These are phyloP conservation scores for Colletotrichum australisinense DNA, from an alignment of 2,329 filamentous ascomycete species.

Conservation along the genomic window DNA sequence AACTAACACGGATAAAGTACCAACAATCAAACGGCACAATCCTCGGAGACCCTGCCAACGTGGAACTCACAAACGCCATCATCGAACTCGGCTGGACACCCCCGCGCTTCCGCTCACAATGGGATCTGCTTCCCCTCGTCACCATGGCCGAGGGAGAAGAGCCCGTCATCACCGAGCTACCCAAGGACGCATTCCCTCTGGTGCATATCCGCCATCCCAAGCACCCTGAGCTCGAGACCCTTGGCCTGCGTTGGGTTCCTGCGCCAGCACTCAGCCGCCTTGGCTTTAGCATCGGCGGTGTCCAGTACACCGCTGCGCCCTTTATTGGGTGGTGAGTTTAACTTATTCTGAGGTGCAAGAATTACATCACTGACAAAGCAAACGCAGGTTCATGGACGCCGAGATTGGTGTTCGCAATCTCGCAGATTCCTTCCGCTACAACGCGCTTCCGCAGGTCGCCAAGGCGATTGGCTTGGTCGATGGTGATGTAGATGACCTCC, in stretches of 20 bases:
- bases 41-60: constrained; percentile 29
- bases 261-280: constrained; percentile 32
- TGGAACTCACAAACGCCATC: constrained; percentile 33
- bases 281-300: constrained; percentile 33
- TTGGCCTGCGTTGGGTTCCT: constrained; percentile 34
- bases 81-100: constrained; percentile 33
- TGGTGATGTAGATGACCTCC: constrained; percentile 26
- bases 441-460: constrained; percentile 29
- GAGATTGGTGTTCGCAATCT: constrained; percentile 32
- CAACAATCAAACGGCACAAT: constrained; percentile 29
- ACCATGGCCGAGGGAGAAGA: constrained; percentile 33
- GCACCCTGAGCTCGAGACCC: constrained; percentile 27
- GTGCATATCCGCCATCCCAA: constrained; percentile 33
- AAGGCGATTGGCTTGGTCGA: constrained; percentile 29
- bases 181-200: constrained; percentile 28
- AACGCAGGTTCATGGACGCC: constrained; percentile 32
- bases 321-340: constrained; percentile 26
- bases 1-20: constrained; percentile 12
- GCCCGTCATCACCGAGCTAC: constrained; percentile 32
- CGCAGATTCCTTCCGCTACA: constrained; percentile 32
- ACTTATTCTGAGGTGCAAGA: not conserved
- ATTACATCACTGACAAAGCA: not conserved
- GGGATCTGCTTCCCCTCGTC: constrained; percentile 30
- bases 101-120: constrained; percentile 30
- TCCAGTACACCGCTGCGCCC: constrained; percentile 31